Conservation (phyloP, 176 grass and related monocot species). For the Carex scoparia region DNA sequence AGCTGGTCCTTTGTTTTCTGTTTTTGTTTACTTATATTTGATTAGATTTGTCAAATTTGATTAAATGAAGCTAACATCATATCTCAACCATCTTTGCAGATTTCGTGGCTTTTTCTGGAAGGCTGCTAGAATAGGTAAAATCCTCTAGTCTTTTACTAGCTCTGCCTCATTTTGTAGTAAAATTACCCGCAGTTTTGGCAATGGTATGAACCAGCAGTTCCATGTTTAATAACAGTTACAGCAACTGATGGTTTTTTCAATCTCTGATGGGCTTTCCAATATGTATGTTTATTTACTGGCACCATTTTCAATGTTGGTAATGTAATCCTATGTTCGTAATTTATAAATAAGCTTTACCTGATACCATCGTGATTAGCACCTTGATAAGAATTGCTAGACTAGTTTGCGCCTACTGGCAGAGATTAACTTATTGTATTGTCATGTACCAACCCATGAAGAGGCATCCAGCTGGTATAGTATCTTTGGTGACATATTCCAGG, state of each 20-base stretch:
- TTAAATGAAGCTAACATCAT: background rate
- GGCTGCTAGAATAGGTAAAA: slow-evolving; percentile 61
- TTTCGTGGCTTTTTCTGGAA: slow-evolving; percentile 79
- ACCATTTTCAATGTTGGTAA: background rate
- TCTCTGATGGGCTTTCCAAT: background rate
- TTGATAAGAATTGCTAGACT: background rate
- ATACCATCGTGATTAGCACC: background rate
- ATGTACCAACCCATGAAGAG: background rate
- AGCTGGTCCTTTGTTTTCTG: background rate
- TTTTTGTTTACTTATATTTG: background rate
- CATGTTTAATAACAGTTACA: background rate
- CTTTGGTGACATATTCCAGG: background rate
- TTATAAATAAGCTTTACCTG: background rate
- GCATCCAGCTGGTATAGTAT: background rate
- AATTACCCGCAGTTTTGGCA: background rate
- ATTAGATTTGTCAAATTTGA: slow-evolving; percentile 6
- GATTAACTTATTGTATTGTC: background rate
- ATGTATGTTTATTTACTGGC: background rate
- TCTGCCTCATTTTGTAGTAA: background rate
- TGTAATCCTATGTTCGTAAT: background rate
- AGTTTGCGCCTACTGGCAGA: background rate
- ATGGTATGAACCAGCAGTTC: background rate
- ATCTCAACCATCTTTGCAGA: slow-evolving; percentile 23
- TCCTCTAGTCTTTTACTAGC: background rate
- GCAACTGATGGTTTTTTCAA: background rate